Evolutionary conservation across 345 rosid genomes (phyloP), one percentile per base, ranked within the genome.

Genomic region (Erucastrum elatum): DNA sequence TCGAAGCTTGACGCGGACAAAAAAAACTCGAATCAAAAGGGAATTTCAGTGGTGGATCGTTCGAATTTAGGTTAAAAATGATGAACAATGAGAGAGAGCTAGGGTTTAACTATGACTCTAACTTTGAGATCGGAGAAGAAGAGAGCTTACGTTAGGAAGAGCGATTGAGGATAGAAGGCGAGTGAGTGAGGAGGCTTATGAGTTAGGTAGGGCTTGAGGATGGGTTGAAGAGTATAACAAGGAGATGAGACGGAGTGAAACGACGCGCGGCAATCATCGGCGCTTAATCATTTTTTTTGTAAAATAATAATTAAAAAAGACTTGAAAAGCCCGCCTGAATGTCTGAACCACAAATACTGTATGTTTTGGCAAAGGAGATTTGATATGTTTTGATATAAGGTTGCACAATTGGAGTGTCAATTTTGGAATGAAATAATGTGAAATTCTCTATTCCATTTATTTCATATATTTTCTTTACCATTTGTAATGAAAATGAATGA

Each of bases 181-280:
- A 41, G 10, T 1, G 63, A 59, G 31, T 41, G 49, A 41, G 49
- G 49, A 41, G 49, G 49, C 49, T 41, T 41, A 41, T 10, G 49
- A 41, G 49, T 13, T 56, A 51, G 56, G 29, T 58, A 25, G 65
- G 65, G 3, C 7, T 26, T 27, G 35, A 58, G 30, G 56, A 51
- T 51, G 4, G 66, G 66, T 31, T 30, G 10, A 6, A 62, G 64
- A 62, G 31, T 46, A 33, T 29, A 61, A 29, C 16, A 26, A 2
- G 4, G 35, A 61, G 56, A 51, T 13, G 33, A 34, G 35, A 30
- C 34, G 3, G 66, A 62, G 17, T 15, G 66, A 62, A 62, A 62
- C 17, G 21, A 62, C 66, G 66, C 66, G 66, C 66, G 66, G 66
- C 66, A 13, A 62, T 4, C 33, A 62, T 7, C 64, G 35, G 66